phyloP scores from a whole-genome alignment of 1,284 basidiomycete genomes.

The Malassezia obtusa region DNA sequence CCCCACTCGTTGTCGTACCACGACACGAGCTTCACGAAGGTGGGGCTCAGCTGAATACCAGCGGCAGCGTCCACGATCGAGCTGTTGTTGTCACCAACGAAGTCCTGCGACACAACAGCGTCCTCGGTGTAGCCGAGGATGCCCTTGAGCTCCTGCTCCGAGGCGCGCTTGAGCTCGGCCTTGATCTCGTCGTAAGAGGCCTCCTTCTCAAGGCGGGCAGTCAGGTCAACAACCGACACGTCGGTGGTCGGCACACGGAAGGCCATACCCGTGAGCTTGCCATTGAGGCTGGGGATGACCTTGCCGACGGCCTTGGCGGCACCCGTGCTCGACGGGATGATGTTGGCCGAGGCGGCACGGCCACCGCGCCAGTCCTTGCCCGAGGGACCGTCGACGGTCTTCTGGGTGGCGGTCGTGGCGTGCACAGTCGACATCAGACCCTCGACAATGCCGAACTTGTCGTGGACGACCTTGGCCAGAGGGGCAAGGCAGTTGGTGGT shows the following conservation, averaged over 20 bases:
- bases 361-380: slow-evolving; percentile 65
- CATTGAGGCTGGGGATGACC: slow-evolving; percentile 92
- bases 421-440: slow-evolving; percentile 97
- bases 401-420: slow-evolving; percentile 75
- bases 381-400: slow-evolving; percentile 78
- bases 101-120: slow-evolving; percentile 65
- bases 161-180: slow-evolving; percentile 69
- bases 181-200: slow-evolving; percentile 82
- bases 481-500: slow-evolving; percentile 95
- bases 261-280: slow-evolving; percentile 84
- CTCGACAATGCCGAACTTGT: slow-evolving; percentile 55
- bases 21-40: slow-evolving; percentile 89
- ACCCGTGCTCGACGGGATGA: slow-evolving; percentile 98
- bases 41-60: slow-evolving; percentile 82
- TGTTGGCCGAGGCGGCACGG: slow-evolving; percentile 92
- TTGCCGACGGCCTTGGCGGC: slow-evolving; percentile 97
- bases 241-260: slow-evolving; percentile 97
- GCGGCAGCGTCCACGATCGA: slow-evolving; percentile 66
- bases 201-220: slow-evolving; percentile 78
- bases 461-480: slow-evolving; percentile 94
- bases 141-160: slow-evolving; percentile 62
- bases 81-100: slow-evolving; percentile 59
- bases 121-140: slow-evolving; percentile 94
- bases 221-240: slow-evolving; percentile 97
- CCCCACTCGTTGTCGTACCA: slow-evolving; percentile 79